Percentiles rank a stretch among this genome's conserved stretches.
Evolutionary conservation across 2,329 filamentous ascomycete genomes (phyloP).

Genomic region (Leptographium radiaticola): DNA sequence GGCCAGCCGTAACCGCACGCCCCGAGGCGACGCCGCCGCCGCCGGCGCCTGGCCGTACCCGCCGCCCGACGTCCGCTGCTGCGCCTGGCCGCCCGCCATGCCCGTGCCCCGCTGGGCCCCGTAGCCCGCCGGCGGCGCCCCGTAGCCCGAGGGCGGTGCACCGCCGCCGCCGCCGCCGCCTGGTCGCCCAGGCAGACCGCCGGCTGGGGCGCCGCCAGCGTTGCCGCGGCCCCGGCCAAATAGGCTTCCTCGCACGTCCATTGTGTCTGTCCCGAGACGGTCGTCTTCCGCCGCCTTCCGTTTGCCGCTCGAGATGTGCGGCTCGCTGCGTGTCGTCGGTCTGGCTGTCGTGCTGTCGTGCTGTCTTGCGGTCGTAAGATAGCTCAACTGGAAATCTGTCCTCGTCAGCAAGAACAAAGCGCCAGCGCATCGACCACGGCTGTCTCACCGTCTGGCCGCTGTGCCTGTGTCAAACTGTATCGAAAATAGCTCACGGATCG

Average conservation of each 20-base stretch:
- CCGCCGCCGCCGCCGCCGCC: constrained; percentile 12
- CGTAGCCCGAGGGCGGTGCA: constrained; percentile 6
- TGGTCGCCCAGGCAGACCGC: constrained; percentile 16
- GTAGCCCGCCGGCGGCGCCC: constrained; percentile 3
- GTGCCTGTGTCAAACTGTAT: too few relatives aligned
- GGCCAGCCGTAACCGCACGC: constrained; percentile 26
- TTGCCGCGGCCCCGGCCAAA: constrained; percentile 25
- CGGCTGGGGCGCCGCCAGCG: constrained; percentile 4
- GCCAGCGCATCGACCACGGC: too few relatives aligned
- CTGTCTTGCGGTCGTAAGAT: not conserved
- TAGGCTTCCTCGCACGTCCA: constrained; percentile 30
- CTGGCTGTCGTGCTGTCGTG: not conserved
- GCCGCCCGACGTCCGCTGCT: not conserved
- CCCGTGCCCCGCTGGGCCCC: too few relatives aligned
- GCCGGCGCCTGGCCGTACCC: constrained; percentile 8
- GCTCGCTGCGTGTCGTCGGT: too few relatives aligned
- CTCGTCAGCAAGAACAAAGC: not conserved
- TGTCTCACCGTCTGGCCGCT: too few relatives aligned
- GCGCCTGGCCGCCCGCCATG: not conserved
- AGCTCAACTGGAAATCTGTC: not conserved
- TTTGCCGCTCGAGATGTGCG: not conserved
- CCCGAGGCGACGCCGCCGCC: constrained; percentile 13
- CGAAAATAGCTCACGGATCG: too few relatives aligned
- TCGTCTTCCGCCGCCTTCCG: not conserved
- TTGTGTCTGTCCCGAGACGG: constrained; percentile 7